Percentiles rank a stretch among this genome's conserved stretches.
phyloP scores from a whole-genome alignment of 306 rosid species.

The Adenanthera pavonina region DNA sequence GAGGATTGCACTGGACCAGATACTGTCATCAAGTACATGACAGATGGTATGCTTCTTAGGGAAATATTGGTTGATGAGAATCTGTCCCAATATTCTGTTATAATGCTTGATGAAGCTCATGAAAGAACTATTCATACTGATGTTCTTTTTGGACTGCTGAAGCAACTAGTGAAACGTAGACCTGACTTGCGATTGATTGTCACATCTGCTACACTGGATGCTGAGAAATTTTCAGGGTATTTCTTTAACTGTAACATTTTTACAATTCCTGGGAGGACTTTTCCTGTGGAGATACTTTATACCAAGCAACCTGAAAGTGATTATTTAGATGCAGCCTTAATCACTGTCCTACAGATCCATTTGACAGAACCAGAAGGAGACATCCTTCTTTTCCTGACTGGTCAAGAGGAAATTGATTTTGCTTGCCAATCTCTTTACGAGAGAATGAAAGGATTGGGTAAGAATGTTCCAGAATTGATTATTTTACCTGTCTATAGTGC shows the following conservation, averaged over 20 bases:
- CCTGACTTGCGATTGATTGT: slow-evolving; percentile 83
- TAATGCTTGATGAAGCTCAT: slow-evolving; percentile 96
- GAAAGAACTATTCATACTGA: slow-evolving; percentile 84
- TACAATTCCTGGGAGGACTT: slow-evolving; percentile 86
- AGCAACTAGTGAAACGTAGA: slow-evolving; percentile 76
- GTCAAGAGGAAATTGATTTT: slow-evolving; percentile 92
- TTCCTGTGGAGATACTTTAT: slow-evolving; percentile 81
- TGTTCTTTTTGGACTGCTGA: slow-evolving; percentile 86
- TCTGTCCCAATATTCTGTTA: slow-evolving; percentile 79
- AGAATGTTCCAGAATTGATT: slow-evolving; percentile 75
- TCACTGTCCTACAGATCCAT: slow-evolving; percentile 86
- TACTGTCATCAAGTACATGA: slow-evolving; percentile 88
- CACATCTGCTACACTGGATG: slow-evolving; percentile 90
- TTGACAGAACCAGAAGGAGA: slow-evolving; percentile 93
- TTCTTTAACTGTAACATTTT: slow-evolving; percentile 81
- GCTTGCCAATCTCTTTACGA: slow-evolving; percentile 89
- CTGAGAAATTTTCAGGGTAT: slow-evolving; percentile 86
- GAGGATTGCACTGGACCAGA: slow-evolving; percentile 90
- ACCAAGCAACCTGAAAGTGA: slow-evolving; percentile 88
- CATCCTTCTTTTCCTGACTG: slow-evolving; percentile 88
- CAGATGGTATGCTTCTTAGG: slow-evolving; percentile 87
- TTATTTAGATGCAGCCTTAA: slow-evolving; percentile 77
- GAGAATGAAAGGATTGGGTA: slow-evolving; percentile 83
- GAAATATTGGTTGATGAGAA: slow-evolving; percentile 78
- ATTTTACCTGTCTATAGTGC: slow-evolving; percentile 88